Conservation (phyloP, 140 eudicot species). For the Anethum foeniculum region DNA sequence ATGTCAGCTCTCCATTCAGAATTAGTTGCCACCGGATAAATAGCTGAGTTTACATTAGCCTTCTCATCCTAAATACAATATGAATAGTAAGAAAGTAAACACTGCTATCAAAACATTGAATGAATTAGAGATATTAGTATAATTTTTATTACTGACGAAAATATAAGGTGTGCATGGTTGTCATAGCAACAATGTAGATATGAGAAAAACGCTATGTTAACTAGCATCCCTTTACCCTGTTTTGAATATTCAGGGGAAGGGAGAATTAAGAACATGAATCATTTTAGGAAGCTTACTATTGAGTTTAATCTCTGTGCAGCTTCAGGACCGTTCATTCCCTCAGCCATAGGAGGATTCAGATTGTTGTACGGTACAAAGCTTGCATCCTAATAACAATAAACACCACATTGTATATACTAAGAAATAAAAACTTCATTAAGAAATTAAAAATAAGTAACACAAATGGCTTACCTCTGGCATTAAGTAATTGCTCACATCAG, state of each 20-base stretch:
- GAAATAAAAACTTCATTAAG: conserved; percentile 8
- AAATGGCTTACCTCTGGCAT: conserved; percentile 64
- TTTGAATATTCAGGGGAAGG: not conserved
- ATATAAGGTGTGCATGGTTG: not conserved
- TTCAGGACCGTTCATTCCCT: conserved; percentile 83
- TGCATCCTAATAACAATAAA: conserved; percentile 51
- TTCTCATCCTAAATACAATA: conserved; percentile 9
- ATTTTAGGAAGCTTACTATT: conserved; percentile 26
- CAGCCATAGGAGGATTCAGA: conserved; percentile 41
- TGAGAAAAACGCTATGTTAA: not conserved
- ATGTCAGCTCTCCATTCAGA: conserved; percentile 46
- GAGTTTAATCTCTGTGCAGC: conserved; percentile 48
- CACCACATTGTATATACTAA: not conserved
- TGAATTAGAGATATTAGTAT: not conserved
- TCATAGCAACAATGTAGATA: not conserved
- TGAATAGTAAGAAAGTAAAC: not conserved
- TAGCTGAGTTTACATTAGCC: conserved; percentile 17
- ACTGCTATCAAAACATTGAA: not conserved
- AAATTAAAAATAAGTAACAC: not conserved
- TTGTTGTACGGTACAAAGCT: conserved; percentile 51
- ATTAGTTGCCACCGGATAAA: conserved; percentile 21
- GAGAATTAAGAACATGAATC: too few relatives aligned
- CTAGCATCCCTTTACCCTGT: not conserved
- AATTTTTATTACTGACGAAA: not conserved
- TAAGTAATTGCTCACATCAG: conserved; percentile 84